Conservation (phyloP, 208 protist species). For the Trypanosoma vivax region DNA sequence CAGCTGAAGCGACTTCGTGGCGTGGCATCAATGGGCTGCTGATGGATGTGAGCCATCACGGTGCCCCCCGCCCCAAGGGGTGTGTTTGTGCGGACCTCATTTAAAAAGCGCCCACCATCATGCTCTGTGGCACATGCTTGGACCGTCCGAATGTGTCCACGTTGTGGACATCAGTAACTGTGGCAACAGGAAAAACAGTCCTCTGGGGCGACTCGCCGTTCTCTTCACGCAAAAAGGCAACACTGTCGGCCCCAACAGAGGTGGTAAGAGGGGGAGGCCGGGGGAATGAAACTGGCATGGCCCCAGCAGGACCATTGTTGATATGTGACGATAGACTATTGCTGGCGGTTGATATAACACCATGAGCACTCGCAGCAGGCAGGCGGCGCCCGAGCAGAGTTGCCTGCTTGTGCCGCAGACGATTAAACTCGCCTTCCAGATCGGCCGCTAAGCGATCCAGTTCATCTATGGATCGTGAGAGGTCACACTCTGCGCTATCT, state of each 20-base stretch:
- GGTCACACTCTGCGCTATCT: slow-evolving; percentile 70
- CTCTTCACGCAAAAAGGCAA: neutral
- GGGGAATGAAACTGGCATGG: neutral
- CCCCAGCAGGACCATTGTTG: no score
- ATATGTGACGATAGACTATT: no score
- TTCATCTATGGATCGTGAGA: slow-evolving; percentile 21
- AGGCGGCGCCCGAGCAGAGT: slow-evolving; percentile 33
- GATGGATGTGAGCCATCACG: neutral
- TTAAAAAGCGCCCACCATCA: no score
- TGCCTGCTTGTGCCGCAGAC: slow-evolving; percentile 39
- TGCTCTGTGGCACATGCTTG: no score
- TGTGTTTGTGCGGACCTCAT: no score
- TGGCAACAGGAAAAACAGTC: no score
- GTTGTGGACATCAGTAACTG: no score
- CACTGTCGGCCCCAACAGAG: neutral
- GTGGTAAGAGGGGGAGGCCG: neutral
- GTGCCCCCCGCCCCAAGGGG: neutral
- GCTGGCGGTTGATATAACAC: no score
- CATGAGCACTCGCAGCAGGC: neutral
- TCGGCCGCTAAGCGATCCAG: slow-evolving; percentile 33
- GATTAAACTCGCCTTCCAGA: slow-evolving; percentile 42
- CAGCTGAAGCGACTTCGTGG: slow-evolving; percentile 38
- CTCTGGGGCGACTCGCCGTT: neutral
- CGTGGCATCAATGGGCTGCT: neutral
- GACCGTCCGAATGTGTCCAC: no score